Evolutionary conservation across 345 rosid genomes (phyloP), one percentile per base, ranked within the genome.

Genomic region (Linum tenue): DNA sequence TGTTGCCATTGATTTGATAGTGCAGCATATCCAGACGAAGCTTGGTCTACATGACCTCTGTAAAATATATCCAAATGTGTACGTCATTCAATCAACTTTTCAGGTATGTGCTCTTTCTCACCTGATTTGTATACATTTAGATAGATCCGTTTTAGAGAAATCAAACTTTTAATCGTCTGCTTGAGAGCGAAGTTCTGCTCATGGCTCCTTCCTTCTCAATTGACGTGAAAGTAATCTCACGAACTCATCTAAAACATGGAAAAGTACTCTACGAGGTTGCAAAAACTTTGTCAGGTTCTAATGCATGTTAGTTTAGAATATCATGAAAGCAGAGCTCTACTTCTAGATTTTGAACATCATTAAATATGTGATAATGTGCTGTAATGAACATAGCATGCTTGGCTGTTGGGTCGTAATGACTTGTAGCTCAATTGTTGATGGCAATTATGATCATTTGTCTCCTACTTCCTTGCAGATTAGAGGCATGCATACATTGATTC

Each of bases 401-500:
- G 44, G 44, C 44, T 9, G 15, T 9, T 12, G 53, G 9, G 53
- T 15, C 9, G 3, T 9, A 48, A 2, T 48, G 53, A 48, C 7
- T 9, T 6, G 12, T 48, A 10, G 14, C 3, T 10, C 9, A 3
- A 43, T 8, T 12, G 53, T 48, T 48, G 53, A 48, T 10, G 53
- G 11, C 53, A 48, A 12, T 48, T 48, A 48, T 9, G 53, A 48
- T 48, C 9, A 48, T 48, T 9, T 48, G 0, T 48, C 14, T 9
- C 14, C 53, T 9, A 48, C 53, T 48, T 48, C 44, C n/a, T 73
- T 63, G 68, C 87, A 95, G 97, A 95, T 95, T 71, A 79, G 96
- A 84, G 99, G 97, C 59, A 91, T 95, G 99, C 99, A 95, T 74
- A 95, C 99, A 70, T 82, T 95, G 79, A 95, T 95, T 72, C 90